Base-by-base conservation (phyloP, 2,329 filamentous ascomycete genomes). In the Botrytis aclada region DNA sequence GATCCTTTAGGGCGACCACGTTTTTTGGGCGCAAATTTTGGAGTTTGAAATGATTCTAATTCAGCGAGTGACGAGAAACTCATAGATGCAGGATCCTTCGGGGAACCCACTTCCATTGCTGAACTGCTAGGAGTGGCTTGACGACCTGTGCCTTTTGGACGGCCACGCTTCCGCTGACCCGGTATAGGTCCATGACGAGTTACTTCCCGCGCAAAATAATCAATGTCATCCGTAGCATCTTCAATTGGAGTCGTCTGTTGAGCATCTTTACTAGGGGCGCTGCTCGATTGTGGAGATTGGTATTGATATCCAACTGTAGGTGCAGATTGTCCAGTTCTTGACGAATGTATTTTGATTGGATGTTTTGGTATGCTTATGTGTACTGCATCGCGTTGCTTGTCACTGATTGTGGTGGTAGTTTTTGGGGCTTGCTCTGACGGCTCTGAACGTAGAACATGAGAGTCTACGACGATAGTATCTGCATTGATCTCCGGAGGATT, bases 1-100 rank as follows among this genome's bases (percentile, higher is more conserved):
- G 66, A 32, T n/a, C 71, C 71, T 58, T 25, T 58, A 5, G 71
- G 71, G 37, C 71, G 71, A 37, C 71, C 71, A 43, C 71, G 71
- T 29, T 72, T 72, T 45, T 63, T 72, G 10, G 34, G 64, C 18
- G 29, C 14, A 14, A 45, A 45, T 32, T 61, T 72, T 56, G 54
- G 43, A 8, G 69, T 64, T 64, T 47, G 54, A 12, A 69, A 67
- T 22, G 47, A 22, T n/a, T 67, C 65, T 12, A 72, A 16, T 54
- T 69, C 63, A 16, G 70, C 56, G 32, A 54, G 63, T 29, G 70
- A 61, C 22, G 62, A 69, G 25, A 69, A 43, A 29, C 64, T 61
- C 34, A 69, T 51, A 41, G 32, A 25, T 41, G 47, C 34, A 41
- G 6, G 47, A 9, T 56, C 47, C 16, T 56, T 58, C 16, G 37